These are phyloP conservation scores for Leccinum subtestaceum DNA, from an alignment of 768 basidiomycete species.

Conservation along the genomic window DNA sequence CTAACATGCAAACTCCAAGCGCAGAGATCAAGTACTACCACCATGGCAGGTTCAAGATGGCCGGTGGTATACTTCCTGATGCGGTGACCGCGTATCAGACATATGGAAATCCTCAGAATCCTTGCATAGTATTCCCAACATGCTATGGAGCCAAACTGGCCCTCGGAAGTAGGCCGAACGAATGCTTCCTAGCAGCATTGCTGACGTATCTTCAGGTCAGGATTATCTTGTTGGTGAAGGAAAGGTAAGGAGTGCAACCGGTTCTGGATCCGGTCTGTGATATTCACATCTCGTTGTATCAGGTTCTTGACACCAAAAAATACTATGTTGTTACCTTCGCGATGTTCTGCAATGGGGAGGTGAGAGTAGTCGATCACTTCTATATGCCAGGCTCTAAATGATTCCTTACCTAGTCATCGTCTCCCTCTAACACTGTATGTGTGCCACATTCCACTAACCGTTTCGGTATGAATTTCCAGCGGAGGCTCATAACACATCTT, in stretches of 20 bases:
- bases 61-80: slow-evolving; percentile 53
- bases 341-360: slow-evolving; percentile 59
- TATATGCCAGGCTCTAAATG: background rate
- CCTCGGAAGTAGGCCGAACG: slow-evolving; percentile 35
- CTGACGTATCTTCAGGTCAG: slow-evolving; percentile 37
- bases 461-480: background rate
- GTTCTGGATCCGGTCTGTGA: background rate
- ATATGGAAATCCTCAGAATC: slow-evolving; percentile 51
- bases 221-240: slow-evolving; percentile 49
- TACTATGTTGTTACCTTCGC: slow-evolving; percentile 59
- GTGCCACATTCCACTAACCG: background rate
- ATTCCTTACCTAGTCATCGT: slow-evolving; percentile 46
- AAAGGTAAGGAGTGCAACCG: slow-evolving; percentile 35
- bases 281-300: background rate
- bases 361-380: slow-evolving; percentile 13
- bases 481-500: background rate
- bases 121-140: slow-evolving; percentile 58
- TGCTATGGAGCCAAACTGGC: slow-evolving; percentile 55
- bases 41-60: slow-evolving; percentile 53
- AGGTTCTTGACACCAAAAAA: slow-evolving; percentile 49
- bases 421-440: slow-evolving; percentile 52
- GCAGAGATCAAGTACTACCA: slow-evolving; percentile 44
- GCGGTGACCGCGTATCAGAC: slow-evolving; percentile 58
- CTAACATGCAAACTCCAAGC: slow-evolving; percentile 12
- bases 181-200: background rate